A percentile compares a stretch with the other conserved stretches of the same genome.
These are phyloP conservation scores for Serendipita sp. DNA, from an alignment of 1,284 basidiomycete species.

Conservation along the genomic window DNA sequence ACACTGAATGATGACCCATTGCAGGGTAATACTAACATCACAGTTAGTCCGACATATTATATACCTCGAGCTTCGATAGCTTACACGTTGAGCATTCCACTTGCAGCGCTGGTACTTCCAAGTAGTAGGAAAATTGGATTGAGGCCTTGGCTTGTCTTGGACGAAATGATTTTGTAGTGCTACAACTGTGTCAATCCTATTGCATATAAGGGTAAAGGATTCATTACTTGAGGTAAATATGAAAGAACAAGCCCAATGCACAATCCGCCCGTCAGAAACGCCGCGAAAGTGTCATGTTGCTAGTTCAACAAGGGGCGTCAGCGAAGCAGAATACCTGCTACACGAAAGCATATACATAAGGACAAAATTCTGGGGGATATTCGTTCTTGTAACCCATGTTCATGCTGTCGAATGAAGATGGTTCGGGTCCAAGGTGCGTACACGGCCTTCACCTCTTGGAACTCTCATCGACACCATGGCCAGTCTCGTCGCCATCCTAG, in stretches of 20 bases:
- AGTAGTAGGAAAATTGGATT: conserved; percentile 89
- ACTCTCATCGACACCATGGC: conserved; percentile 26
- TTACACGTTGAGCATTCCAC: conserved; percentile 71
- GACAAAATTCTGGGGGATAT: conserved; percentile 6
- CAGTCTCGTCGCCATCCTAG: conserved; percentile 80
- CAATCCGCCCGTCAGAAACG: conserved; percentile 59
- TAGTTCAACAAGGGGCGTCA: conserved; percentile 19
- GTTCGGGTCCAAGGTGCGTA: not conserved
- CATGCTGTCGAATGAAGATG: not conserved
- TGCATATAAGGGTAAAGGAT: not conserved
- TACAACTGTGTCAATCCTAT: conserved; percentile 21
- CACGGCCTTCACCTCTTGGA: not conserved
- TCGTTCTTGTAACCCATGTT: not conserved
- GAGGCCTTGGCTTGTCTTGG: conserved; percentile 73
- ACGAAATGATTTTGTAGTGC: conserved; percentile 61
- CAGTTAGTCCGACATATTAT: not conserved
- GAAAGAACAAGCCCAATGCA: conserved; percentile 73
- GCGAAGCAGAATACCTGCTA: not conserved
- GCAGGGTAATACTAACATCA: conserved; percentile 59
- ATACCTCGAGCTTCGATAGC: conserved; percentile 15
- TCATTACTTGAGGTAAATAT: conserved; percentile 71
- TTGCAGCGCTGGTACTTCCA: conserved; percentile 73
- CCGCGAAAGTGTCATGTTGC: conserved; percentile 64
- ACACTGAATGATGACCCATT: conserved; percentile 81
- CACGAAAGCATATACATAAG: not conserved